These are phyloP conservation scores for Mortierella sp. DNA, from an alignment of 371 early-diverging fungal species.

Conservation along the genomic window DNA sequence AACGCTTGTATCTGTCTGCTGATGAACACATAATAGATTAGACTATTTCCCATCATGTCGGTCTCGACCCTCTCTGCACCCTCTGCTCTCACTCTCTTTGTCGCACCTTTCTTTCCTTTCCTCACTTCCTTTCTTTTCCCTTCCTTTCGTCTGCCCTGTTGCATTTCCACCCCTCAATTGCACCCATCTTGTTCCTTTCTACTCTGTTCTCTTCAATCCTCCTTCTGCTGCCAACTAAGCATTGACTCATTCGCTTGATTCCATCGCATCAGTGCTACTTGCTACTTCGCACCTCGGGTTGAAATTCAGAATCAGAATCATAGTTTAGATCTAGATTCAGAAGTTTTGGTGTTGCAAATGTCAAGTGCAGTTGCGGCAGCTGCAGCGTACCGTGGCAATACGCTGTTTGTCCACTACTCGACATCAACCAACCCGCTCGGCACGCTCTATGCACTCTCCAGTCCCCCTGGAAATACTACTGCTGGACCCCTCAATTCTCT, in stretches of 20 bases:
- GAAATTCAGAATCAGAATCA: too few relatives aligned
- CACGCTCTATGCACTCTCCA: conserved; percentile 18
- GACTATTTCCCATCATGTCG: too few relatives aligned
- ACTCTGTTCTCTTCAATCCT: neutral
- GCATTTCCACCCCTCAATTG: neutral
- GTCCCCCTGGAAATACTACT: conserved; percentile 1
- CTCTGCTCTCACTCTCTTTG: neutral
- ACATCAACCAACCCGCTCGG: neutral
- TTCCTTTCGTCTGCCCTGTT: neutral
- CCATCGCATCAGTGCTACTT: neutral
- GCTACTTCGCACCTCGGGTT: neutral
- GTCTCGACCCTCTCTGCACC: too few relatives aligned
- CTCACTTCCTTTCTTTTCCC: neutral
- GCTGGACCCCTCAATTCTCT: neutral
- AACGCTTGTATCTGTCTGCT: too few relatives aligned
- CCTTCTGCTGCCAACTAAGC: too few relatives aligned
- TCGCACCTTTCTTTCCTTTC: neutral
- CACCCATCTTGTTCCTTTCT: neutral
- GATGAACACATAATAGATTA: too few relatives aligned
- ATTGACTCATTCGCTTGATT: too few relatives aligned
- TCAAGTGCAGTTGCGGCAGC: conserved; percentile 15
- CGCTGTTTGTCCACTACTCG: conserved; percentile 27
- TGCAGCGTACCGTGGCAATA: conserved; percentile 15
- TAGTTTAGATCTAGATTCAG: too few relatives aligned
- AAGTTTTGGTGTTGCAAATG: too few relatives aligned